Evolutionary conservation across 2,329 filamentous ascomycete genomes (phyloP), one percentile per base, ranked within the genome.

Genomic region (Alternaria conjuncta): DNA sequence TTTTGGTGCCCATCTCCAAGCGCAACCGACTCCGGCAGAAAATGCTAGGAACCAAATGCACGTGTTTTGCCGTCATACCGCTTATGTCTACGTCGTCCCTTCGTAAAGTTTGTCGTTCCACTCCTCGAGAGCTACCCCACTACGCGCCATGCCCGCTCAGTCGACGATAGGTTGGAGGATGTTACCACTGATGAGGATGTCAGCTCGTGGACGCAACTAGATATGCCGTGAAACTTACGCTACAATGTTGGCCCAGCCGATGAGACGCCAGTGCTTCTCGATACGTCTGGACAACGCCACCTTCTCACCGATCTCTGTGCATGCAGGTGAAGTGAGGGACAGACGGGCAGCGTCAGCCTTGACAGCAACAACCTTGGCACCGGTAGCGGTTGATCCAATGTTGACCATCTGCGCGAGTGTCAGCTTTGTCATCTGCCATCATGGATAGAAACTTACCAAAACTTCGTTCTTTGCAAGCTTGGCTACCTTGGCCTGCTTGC

Each of bases 381-480:
- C 96, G 13, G 95, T 97, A 50, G 96, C 96, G 10, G 95, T 98
- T 41, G 93, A 97, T 66, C 96, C 96, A 79, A 99, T 99, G 86
- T 99, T 99, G 71, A 99, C 96, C 96, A 99, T 98, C 83, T 78
- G 47, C 15, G 44, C 45, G 8, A 44, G 26, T 47, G 36, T 77
- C 46, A 77, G 70, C 56, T 21, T 46, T 12, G 13, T 41, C 41
- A 32, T 25, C 23, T 4, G 47, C 4, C 21, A 13, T 18, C 5
- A 7, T 2, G 15, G 15, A 26, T 47, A 9, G 13, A 18, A 6
- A 69, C 68, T 44, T 75, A 78, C 75, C 54, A 99, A 91, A 77
- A 98, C 94, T 83, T 99, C 96, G 84, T 97, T 97, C 90, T 98
- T 99, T 61, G 94, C 87, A 70, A 99, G 87, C 86, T 99, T 99